Evolutionary conservation across 371 early-diverging fungal species (phyloP), one percentile per base, ranked within the genome.

Genomic region (Mortierella sp.): DNA sequence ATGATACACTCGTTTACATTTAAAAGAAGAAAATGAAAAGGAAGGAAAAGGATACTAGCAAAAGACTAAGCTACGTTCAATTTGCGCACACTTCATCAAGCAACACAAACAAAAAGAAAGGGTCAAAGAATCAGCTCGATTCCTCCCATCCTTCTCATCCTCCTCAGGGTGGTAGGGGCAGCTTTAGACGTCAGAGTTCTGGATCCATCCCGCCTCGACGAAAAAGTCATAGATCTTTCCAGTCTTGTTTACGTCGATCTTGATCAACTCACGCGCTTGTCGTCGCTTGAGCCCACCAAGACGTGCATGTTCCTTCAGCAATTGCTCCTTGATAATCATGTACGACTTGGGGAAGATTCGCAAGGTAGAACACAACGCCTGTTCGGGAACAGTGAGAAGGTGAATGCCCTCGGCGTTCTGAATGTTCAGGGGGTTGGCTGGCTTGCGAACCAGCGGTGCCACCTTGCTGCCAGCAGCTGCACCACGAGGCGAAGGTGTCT

Each of bases 181-280:
- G 9, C 37, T 40, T n/a, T 44, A 83, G 4, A 79, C 79, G 76
- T 83, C 84, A 22, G 84, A 71, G 68, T 83, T 83, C 39, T 83
- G 79, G 64, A 98, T 93, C 98, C 97, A 98, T 0, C 98, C 97
- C 77, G 90, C 93, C 74, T 92, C 91, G 11, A 96, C 90, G 81
- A 97, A 97, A 77, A 97, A 97, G 76, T 98, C 96, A 74, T 94
- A 97, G 10, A 98, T 91, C 72, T 90, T 81, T 73, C 90, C 90
- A 0, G 95, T 94, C 85, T 96, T 97, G 88, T 94, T 94, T 8
- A 93, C 94, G 77, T 97, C 97, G 71, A 98, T 95, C 86, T 94
- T 95, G 83, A 96, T 91, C 66, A 97, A 80, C 55, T 92, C 90
- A 29, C 96, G 86, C 3, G 96, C 96, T 74, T 94, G 92, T 61